Base-by-base conservation (phyloP, 345 rosid genomes). In the Bruguiera sexangula region DNA sequence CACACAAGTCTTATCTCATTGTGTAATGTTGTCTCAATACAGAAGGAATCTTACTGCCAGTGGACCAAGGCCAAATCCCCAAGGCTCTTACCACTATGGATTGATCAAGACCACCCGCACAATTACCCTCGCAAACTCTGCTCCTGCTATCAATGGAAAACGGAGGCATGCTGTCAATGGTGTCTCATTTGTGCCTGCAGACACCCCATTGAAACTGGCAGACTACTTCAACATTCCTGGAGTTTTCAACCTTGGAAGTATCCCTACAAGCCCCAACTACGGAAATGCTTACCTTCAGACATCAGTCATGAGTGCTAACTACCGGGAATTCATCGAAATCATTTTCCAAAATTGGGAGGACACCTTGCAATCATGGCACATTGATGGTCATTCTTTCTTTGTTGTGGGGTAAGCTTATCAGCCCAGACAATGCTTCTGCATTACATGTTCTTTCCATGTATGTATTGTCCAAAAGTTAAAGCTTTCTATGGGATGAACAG, bases 21-120 rank as follows among this genome's bases (percentile, higher is more conserved):
- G 21, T 54, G 26, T 54, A 7, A 20, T 58, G 4, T 61, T 65
- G 34, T 66, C 43, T 66, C 55, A 62, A 62, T 61, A 36, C 65
- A 94, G 98, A 79, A 63, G 84, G 73, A 91, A 91, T 72, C 81
- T 89, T 67, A 78, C 90, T 8, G 93, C 97, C 15, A 91, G 91
- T 79, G 97, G 93, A 53, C 89, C 97, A 0, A 86, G 96, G 69
- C 93, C 97, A 9, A 91, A 91, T 76, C 97, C 97, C 15, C 97
- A 91, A 83, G 97, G 96, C 8, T 89, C 97, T 18, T 91, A 87
- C 80, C 93, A 89, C 63, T 95, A 95, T 77, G 99, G 99, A 43
- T 58, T 92, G 75, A 84, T 95, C 76, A 89, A 88, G 57, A 84
- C 87, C 31, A 76, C 84, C 11, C 82, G 81, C 57, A 86, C 96